A percentile compares a stretch with the other conserved stretches of the same genome.
Conservation (phyloP, 495 filamentous ascomycete genomes). For the Neurospora sp. region DNA sequence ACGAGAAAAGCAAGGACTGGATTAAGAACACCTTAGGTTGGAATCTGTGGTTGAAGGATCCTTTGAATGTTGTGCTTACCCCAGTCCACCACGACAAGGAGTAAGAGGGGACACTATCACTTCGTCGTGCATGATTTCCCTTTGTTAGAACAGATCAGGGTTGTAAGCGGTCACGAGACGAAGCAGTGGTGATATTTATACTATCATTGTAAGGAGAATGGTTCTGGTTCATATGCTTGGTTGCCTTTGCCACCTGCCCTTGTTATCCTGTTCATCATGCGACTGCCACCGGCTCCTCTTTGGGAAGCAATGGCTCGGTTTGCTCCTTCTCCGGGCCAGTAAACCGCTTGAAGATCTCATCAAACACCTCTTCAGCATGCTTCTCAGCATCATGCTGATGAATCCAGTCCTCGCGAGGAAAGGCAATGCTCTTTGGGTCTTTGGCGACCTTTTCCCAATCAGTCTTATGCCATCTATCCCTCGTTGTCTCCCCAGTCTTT, state of each 20-base stretch:
- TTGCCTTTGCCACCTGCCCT: not conserved
- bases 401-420: slow-evolving; percentile 47
- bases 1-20: slow-evolving; percentile 25
- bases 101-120: not conserved
- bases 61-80: slow-evolving; percentile 19
- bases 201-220: too few relatives aligned
- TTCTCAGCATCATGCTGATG: slow-evolving; percentile 45
- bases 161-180: not conserved
- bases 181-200: not conserved
- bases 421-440: slow-evolving; percentile 41
- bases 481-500: slow-evolving; percentile 43
- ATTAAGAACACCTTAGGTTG: slow-evolving; percentile 8
- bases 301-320: not conserved
- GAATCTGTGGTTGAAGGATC: slow-evolving; percentile 35
- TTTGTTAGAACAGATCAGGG: not conserved
- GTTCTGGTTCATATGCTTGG: not conserved
- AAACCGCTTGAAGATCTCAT: slow-evolving; percentile 23
- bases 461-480: slow-evolving; percentile 48
- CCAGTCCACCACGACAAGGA: not conserved
- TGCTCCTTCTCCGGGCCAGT: accelerated
- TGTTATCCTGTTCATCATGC: not conserved
- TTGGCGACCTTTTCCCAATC: slow-evolving; percentile 43
- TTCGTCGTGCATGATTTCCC: not conserved
- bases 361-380: slow-evolving; percentile 43
- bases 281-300: not conserved